Conservation (phyloP, 345 rosid species). For the Bruguiera sexangula region DNA sequence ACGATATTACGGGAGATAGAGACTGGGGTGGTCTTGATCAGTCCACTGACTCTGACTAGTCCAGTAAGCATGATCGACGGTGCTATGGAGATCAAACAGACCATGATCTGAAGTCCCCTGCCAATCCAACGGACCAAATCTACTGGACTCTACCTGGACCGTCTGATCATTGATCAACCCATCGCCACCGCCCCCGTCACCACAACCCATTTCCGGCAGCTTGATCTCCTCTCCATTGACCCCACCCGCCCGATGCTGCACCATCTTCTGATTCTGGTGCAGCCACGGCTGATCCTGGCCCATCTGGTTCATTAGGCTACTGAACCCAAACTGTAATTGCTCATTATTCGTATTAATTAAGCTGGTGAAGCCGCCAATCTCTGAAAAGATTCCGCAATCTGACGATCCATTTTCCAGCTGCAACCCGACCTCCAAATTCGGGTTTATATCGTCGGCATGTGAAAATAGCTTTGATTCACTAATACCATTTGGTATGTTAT, state of each 20-base stretch:
- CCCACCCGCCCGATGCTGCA: constrained; percentile 22
- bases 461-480: constrained; percentile 25
- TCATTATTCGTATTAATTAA: constrained; percentile 47
- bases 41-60: constrained; percentile 73
- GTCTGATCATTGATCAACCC: constrained; percentile 55
- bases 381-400: constrained; percentile 64
- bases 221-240: constrained; percentile 20
- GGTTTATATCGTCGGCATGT: not conserved
- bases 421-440: constrained; percentile 47
- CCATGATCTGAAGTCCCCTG: constrained; percentile 54
- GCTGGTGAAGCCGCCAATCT: constrained; percentile 55
- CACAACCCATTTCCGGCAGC: constrained; percentile 31
- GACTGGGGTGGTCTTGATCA: constrained; percentile 57
- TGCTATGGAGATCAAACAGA: constrained; percentile 61
- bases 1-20: constrained; percentile 66
- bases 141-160: constrained; percentile 34
- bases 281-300: constrained; percentile 2
- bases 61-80: constrained; percentile 86
- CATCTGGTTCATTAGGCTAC: constrained; percentile 33
- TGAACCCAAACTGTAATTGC: constrained; percentile 47
- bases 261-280: constrained; percentile 30
- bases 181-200: not conserved
- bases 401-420: constrained; percentile 43
- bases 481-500: not conserved
- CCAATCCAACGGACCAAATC: constrained; percentile 82